A percentile compares a stretch with the other conserved stretches of the same genome.
These are phyloP conservation scores for Neofusicoccum umdonicola DNA, from an alignment of 2,329 filamentous ascomycete species.

Conservation along the genomic window DNA sequence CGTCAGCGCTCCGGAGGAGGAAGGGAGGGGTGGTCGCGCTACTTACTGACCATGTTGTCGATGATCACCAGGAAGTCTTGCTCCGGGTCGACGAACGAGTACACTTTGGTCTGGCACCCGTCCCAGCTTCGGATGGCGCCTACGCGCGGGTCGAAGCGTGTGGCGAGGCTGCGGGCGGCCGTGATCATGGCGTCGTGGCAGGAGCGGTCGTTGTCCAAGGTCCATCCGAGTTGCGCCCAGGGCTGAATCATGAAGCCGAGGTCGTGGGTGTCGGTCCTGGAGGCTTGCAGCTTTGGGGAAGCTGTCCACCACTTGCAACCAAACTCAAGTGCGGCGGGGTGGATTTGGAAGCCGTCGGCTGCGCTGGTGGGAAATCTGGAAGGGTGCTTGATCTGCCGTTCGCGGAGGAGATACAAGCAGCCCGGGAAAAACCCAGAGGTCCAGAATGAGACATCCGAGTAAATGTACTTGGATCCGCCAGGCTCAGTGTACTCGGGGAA, in stretches of 20 bases:
- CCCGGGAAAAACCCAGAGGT: constrained; percentile 52
- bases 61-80: constrained; percentile 45
- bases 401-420: constrained; percentile 42
- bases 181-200: constrained; percentile 36
- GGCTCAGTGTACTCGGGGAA: constrained; percentile 43
- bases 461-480: constrained; percentile 38
- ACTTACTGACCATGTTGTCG: constrained; percentile 26
- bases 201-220: constrained; percentile 37
- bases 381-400: constrained; percentile 32
- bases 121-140: constrained; percentile 47
- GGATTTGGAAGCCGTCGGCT: background rate
- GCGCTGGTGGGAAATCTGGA: constrained; percentile 19
- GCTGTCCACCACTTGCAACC: constrained; percentile 45
- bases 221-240: constrained; percentile 40
- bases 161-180: constrained; percentile 38
- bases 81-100: constrained; percentile 35
- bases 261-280: constrained; percentile 40
- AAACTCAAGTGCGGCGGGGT: constrained; percentile 20
- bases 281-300: constrained; percentile 37
- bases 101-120: constrained; percentile 40
- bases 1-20: no score
- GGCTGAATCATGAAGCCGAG: constrained; percentile 47
- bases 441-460: constrained; percentile 46
- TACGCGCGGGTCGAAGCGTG: constrained; percentile 35
- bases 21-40: no score